Evolutionary conservation across 345 rosid species (phyloP), one percentile per base, ranked within the genome.

Genomic region (Arabidopsis thaliana): DNA sequence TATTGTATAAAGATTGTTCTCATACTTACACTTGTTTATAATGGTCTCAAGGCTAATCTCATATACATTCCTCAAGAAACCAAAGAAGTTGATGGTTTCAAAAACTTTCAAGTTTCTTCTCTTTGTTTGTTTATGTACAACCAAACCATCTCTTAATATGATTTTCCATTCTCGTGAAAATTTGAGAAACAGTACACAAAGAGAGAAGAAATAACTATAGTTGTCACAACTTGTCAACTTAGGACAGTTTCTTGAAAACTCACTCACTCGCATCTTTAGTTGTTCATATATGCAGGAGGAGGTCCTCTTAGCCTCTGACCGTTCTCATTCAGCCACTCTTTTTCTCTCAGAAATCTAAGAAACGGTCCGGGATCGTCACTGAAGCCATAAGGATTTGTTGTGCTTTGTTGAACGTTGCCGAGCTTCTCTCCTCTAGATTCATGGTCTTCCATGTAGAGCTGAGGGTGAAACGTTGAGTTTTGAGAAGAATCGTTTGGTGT

Each of bases 301-400:
- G 85, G 86, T 57, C 85, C 87, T 78, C 83, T 81, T 78, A 81
- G 59, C 44, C 82, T 79, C 71, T 88, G 86, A 83, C 84, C 85
- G 75, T 82, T 81, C 82, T 87, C 89, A 38, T 81, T 82, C 28
- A 83, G 71, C 90, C 94, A 84, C 69, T 89, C 96, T 78, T 81
- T 89, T 78, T 89, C 91, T 73, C 90, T 91, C 16, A 91, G 90
- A 75, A 80, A 88, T 67, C 84, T 85, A 81, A 93, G 59, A 79
- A 89, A 89, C 28, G 90, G 88, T 79, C 82, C 82, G 1, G 93
- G 91, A 72, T 89, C 87, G 7, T 84, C 82, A 2, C 86, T 85
- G 25, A 86, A 87, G 20, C 84, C 88, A 24, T 83, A 82, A 13
- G 67, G 82, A 33, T 76, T 78, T 13, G 80, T 78, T 23, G 84